Conservation (phyloP, 2,329 filamentous ascomycete genomes). For the Thelonectria olida region DNA sequence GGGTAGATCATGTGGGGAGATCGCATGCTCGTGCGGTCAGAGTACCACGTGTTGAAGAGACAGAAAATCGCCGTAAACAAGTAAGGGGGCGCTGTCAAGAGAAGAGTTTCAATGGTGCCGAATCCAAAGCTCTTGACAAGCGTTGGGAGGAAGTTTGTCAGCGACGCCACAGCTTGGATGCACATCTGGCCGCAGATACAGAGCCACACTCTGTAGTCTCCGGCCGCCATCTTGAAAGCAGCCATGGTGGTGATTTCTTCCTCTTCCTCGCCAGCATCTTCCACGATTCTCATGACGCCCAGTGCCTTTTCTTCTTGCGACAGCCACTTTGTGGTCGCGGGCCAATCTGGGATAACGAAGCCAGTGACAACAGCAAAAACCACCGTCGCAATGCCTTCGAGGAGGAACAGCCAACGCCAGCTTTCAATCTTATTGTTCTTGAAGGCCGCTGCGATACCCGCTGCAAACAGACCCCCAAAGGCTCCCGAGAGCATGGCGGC, state of each 20-base stretch:
- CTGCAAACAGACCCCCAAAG: slow-evolving; percentile 55
- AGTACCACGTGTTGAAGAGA: slow-evolving; percentile 42
- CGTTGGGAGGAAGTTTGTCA: slow-evolving; percentile 46
- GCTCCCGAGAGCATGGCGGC: slow-evolving; percentile 49
- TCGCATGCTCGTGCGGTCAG: slow-evolving; percentile 38
- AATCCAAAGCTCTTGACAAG: slow-evolving; percentile 42
- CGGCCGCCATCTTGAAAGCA: slow-evolving; percentile 40
- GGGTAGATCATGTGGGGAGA: slow-evolving; percentile 27
- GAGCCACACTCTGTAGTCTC: slow-evolving; percentile 40
- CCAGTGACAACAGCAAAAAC: slow-evolving; percentile 17
- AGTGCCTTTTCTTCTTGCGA: slow-evolving; percentile 20
- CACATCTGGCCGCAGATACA: slow-evolving; percentile 41
- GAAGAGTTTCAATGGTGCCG: slow-evolving; percentile 38
- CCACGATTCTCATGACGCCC: slow-evolving; percentile 16
- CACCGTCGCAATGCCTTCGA: slow-evolving; percentile 21
- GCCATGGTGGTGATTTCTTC: slow-evolving; percentile 30
- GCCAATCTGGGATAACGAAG: slow-evolving; percentile 24
- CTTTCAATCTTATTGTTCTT: slow-evolving; percentile 20
- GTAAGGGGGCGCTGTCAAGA: slow-evolving; percentile 43
- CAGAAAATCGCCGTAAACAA: slow-evolving; percentile 41
- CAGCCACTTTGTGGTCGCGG: slow-evolving; percentile 22
- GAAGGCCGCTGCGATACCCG: slow-evolving; percentile 47
- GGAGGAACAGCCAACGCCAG: slow-evolving; percentile 28
- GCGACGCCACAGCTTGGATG: slow-evolving; percentile 41
- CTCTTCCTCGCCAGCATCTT: slow-evolving; percentile 26